Evolutionary conservation across 345 rosid genomes (phyloP), one percentile per base, ranked within the genome.

Genomic region (Hevea brasiliensis): DNA sequence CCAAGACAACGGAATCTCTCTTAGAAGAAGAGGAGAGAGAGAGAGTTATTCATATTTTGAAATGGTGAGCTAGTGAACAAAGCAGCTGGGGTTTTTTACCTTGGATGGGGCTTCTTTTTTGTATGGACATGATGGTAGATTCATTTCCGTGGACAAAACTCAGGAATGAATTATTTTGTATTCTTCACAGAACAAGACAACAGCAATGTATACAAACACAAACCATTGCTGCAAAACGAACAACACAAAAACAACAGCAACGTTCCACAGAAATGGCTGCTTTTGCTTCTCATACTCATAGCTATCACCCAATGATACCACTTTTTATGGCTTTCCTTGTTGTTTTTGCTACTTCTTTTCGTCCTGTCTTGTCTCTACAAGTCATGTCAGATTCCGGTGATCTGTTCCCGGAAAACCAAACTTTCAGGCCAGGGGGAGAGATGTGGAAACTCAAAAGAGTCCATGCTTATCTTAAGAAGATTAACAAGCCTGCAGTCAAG

Each of bases 241-340:
- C 88, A 80, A 45, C 73, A 50, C 69, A 67, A 67, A 71, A 75
- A 48, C 40, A 66, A 73, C 78, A 70, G n/a, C 48, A 21, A 82
- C 76, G 84, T 87, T 83, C 89, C 84, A 65, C 82, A 72, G 73
- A 79, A 64, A 92, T 87, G 92, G 89, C 82, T 75, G 72, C 84
- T 84, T 81, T 82, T 78, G 77, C 83, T 78, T 62, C 77, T 67
- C 68, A 55, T 72, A 37, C 85, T 68, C 60, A 55, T 72, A 37
- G 27, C 63, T 44, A 10, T 37, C 81, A 73, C 64, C 20, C 74
- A 12, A 70, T 84, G 77, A 68, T 81, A 74, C 83, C 81, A 65
- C 67, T 84, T 81, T 85, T 86, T 80, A 83, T 89, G 81, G 58
- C 67, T 70, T 76, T 83, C 70, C 81, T 92, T 3, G 55, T 90